These are phyloP conservation scores for Arctium minus DNA, from an alignment of 129 eudicot species.

Conservation along the genomic window DNA sequence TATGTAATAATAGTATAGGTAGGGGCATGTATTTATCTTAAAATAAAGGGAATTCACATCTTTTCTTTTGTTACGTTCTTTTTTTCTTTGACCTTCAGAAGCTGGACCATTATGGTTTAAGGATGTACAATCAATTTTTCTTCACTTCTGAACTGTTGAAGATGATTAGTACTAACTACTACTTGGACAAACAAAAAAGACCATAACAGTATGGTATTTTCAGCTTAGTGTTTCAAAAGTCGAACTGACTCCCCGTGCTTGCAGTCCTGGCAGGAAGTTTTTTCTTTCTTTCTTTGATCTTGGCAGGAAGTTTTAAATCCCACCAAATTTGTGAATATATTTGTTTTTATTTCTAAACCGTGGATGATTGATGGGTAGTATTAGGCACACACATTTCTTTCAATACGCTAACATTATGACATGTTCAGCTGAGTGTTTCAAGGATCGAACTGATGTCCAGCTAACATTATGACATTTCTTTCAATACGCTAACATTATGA, in stretches of 20 bases:
- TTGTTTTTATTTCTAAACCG: background rate
- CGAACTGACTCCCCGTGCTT: background rate
- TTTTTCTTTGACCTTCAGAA: too few relatives aligned
- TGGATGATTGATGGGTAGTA: background rate
- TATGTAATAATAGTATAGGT: too few relatives aligned
- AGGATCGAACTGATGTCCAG: conserved; percentile 96
- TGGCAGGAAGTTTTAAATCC: background rate
- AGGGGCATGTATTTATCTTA: too few relatives aligned
- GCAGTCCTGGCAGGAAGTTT: background rate
- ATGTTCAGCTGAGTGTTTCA: conserved; percentile 89
- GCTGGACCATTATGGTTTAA: too few relatives aligned
- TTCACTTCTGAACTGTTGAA: too few relatives aligned
- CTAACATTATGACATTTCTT: conserved; percentile 25
- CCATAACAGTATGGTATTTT: too few relatives aligned
- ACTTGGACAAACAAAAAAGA: too few relatives aligned
- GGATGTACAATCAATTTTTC: too few relatives aligned
- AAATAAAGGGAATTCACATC: too few relatives aligned
- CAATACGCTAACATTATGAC: conserved; percentile 13
- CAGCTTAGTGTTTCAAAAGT: background rate
- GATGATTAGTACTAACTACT: background rate
- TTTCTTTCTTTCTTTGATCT: too few relatives aligned
- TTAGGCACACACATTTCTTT: background rate
- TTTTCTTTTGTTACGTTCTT: too few relatives aligned
- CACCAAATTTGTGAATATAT: background rate
- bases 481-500: conserved; percentile 10